These are phyloP conservation scores for Suillus plorans DNA, from an alignment of 768 basidiomycete genomes.

Conservation along the genomic window DNA sequence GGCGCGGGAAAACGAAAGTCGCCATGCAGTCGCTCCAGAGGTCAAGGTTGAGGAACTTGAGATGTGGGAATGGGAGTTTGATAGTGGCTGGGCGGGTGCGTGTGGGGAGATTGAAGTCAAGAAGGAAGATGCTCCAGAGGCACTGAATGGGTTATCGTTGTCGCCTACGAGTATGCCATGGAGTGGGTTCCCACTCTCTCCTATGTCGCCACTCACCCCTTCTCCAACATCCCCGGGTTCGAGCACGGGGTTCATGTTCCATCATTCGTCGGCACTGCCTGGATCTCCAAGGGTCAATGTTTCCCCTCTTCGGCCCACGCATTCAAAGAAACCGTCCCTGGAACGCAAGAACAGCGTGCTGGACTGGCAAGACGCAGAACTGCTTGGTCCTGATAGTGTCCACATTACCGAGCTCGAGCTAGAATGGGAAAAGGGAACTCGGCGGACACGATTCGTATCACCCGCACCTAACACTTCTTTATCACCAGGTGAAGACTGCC, in stretches of 20 bases:
- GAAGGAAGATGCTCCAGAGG: conserved; percentile 29
- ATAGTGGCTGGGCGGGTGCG: conserved; percentile 23
- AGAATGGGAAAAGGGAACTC: conserved; percentile 26
- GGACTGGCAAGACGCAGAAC: conserved; percentile 44
- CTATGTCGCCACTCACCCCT: conserved; percentile 20
- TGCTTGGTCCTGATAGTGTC: conserved; percentile 46
- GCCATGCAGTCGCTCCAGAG: conserved; percentile 31
- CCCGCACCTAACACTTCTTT: conserved; percentile 3
- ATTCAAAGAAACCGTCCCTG: background rate
- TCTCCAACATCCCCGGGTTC: conserved; percentile 18
- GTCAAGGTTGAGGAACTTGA: conserved; percentile 45
- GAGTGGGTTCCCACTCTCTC: conserved; percentile 13
- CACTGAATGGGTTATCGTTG: conserved; percentile 3
- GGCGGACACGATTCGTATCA: conserved; percentile 12
- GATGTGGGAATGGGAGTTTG: conserved; percentile 37
- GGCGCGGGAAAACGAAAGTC: conserved; percentile 21
- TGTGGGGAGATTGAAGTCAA: conserved; percentile 44
- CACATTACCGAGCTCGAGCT: conserved; percentile 43
- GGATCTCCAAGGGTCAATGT: conserved; percentile 4
- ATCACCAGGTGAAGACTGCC: conserved; percentile 9
- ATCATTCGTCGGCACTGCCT: conserved; percentile 13
- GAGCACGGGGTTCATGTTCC: conserved; percentile 13
- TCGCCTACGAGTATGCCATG: conserved; percentile 3
- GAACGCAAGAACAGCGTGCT: conserved; percentile 23
- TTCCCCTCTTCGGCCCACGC: conserved; percentile 4